Percentiles rank a stretch among this genome's conserved stretches.
These are phyloP conservation scores for Debaryomyces maramus DNA, from an alignment of 805 yeast genomes.

Conservation along the genomic window DNA sequence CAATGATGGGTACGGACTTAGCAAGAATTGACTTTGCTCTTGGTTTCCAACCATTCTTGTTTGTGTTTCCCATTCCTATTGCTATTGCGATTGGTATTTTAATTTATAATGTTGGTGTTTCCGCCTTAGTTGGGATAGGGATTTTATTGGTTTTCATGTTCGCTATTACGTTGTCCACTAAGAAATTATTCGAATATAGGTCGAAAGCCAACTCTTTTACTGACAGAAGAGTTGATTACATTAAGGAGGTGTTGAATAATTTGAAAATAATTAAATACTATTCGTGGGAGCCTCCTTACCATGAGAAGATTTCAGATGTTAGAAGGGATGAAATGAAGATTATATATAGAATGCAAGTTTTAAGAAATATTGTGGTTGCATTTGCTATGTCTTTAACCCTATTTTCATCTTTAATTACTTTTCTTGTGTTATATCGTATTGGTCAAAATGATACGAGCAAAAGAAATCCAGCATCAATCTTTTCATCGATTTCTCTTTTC, in stretches of 20 bases:
- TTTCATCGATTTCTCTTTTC: slow-evolving; percentile 70
- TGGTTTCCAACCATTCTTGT: slow-evolving; percentile 63
- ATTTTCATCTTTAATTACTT: slow-evolving; percentile 64
- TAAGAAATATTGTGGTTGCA: slow-evolving; percentile 63
- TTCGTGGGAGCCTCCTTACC: slow-evolving; percentile 88
- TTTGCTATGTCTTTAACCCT: slow-evolving; percentile 66
- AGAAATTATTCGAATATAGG: slow-evolving; percentile 55
- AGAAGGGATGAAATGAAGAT: slow-evolving; percentile 62
- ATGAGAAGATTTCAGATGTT: slow-evolving; percentile 49
- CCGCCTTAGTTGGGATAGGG: slow-evolving; percentile 70
- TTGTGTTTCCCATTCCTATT: slow-evolving; percentile 64
- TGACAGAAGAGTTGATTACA: slow-evolving; percentile 71
- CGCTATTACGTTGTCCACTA: slow-evolving; percentile 48
- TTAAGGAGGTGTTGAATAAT: slow-evolving; percentile 76
- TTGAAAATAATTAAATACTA: slow-evolving; percentile 83
- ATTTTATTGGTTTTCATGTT: slow-evolving; percentile 52
- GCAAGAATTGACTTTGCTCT: slow-evolving; percentile 77
- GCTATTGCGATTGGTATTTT: slow-evolving; percentile 64
- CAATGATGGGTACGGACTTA: slow-evolving; percentile 78
- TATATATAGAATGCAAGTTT: slow-evolving; percentile 62
- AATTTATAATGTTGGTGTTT: slow-evolving; percentile 66
- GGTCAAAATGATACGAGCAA: slow-evolving; percentile 25
- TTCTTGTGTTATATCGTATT: slow-evolving; percentile 38
- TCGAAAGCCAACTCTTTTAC: slow-evolving; percentile 60
- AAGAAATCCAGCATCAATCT: slow-evolving; percentile 61